A percentile compares a stretch with the other conserved stretches of the same genome.
Conservation (phyloP, 176 grass and related monocot species). For the Saccharum spontaneum region DNA sequence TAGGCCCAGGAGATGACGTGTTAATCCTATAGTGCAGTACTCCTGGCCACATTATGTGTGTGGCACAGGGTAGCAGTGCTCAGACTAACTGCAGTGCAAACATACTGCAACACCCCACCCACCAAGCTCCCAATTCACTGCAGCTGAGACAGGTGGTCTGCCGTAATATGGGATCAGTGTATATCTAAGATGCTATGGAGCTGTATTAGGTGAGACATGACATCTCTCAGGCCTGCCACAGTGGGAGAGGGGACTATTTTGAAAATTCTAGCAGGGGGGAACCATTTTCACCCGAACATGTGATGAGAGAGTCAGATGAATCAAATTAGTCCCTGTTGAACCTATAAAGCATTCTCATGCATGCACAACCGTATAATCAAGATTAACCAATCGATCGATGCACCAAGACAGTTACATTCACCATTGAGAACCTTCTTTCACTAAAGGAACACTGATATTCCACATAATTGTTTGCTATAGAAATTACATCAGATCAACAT, state of each 20-base stretch:
- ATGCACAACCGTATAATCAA: not conserved
- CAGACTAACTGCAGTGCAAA: not conserved
- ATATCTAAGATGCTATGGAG: not conserved
- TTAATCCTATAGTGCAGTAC: not conserved
- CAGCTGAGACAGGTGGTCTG: not conserved
- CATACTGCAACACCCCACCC: not conserved
- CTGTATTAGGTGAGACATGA: not conserved
- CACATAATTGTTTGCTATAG: not conserved
- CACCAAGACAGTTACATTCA: slow-evolving; percentile 18
- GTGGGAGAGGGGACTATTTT: not conserved
- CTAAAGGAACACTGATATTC: not conserved
- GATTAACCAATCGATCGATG: not conserved
- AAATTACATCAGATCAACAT: not conserved
- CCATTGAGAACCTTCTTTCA: not conserved
- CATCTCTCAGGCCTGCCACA: not conserved
- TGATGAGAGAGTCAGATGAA: not conserved
- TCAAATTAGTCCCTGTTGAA: not conserved
- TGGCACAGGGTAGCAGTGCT: not conserved
- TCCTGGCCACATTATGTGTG: not conserved
- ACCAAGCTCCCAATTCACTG: not conserved
- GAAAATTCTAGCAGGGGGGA: not conserved
- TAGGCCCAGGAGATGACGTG: not conserved
- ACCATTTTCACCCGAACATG: not conserved
- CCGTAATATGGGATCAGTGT: not conserved
- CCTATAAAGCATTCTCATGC: not conserved